Conservation (phyloP, 306 rosid genomes). For the Lupinus albus region DNA sequence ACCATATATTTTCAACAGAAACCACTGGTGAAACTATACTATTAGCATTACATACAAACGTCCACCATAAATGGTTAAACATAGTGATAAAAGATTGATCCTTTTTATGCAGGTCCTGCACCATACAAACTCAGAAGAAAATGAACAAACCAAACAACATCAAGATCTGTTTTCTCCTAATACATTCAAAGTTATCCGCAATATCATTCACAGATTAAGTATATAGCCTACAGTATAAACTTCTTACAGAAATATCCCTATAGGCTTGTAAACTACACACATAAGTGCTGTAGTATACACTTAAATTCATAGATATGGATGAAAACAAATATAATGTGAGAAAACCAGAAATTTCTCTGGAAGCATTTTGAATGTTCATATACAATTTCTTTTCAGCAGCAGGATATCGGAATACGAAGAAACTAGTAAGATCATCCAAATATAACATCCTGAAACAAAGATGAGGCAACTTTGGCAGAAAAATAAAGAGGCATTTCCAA, state of each 20-base stretch:
- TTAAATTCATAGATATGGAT: background rate
- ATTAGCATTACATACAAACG: conserved; percentile 11
- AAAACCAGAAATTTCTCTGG: background rate
- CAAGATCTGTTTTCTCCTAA: conserved; percentile 53
- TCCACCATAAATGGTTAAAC: conserved; percentile 26
- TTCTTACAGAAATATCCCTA: conserved; percentile 10
- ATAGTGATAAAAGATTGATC: conserved; percentile 24
- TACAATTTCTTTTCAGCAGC: conserved; percentile 42
- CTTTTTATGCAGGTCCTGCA: conserved; percentile 61
- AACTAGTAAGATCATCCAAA: conserved; percentile 54
- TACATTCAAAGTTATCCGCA: conserved; percentile 21
- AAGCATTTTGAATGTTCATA: conserved; percentile 22
- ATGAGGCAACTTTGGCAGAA: conserved; percentile 57
- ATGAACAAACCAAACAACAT: conserved; percentile 38
- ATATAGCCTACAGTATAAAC: conserved; percentile 5
- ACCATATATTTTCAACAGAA: too few relatives aligned
- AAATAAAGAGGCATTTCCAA: conserved; percentile 61
- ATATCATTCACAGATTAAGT: conserved; percentile 7
- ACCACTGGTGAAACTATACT: conserved; percentile 41
- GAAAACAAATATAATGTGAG: conserved; percentile 10
- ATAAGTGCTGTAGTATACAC: background rate
- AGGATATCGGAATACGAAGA: conserved; percentile 51
- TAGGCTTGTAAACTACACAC: conserved; percentile 5
- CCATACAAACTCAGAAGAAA: conserved; percentile 50
- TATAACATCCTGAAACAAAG: conserved; percentile 52